A percentile compares a stretch with the other conserved stretches of the same genome.
Evolutionary conservation across 768 basidiomycete genomes (phyloP).

Genomic region (Lentinula boryana): DNA sequence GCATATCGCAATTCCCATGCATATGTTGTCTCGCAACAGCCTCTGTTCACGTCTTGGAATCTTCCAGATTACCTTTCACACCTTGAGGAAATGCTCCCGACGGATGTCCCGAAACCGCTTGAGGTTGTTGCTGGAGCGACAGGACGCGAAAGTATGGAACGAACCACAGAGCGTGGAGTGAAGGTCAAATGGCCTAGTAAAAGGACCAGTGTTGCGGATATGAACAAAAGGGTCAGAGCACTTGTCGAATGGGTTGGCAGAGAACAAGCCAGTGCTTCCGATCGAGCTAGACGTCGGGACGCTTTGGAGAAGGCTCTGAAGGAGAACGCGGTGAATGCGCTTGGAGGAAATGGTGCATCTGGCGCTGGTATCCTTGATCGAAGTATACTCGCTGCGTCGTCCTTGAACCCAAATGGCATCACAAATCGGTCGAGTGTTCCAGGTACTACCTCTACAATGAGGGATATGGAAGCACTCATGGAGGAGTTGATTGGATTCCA

Average conservation of each 20-base stretch:
- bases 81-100: conserved; percentile 78
- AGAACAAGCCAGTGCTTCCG: conserved; percentile 72
- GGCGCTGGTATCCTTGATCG: not conserved
- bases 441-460: conserved; percentile 34
- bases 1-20: conserved; percentile 78
- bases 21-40: conserved; percentile 73
- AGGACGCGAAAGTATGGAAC: conserved; percentile 51
- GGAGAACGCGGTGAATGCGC: conserved; percentile 20
- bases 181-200: conserved; percentile 93
- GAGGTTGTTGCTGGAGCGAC: conserved; percentile 51
- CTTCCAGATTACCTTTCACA: conserved; percentile 91
- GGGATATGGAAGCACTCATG: conserved; percentile 88
- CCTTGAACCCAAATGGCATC: not conserved
- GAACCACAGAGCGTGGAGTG: conserved; percentile 68
- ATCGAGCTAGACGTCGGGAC: conserved; percentile 62
- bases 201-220: conserved; percentile 93
- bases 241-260: conserved; percentile 93
- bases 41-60: conserved; percentile 80
- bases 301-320: conserved; percentile 54
- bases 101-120: conserved; percentile 66
- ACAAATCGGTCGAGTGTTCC: not conserved
- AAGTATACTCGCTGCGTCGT: not conserved
- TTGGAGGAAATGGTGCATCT: conserved; percentile 21
- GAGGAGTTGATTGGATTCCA: conserved; percentile 85
- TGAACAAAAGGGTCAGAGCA: conserved; percentile 90